A percentile compares a stretch with the other conserved stretches of the same genome.
These are phyloP conservation scores for Arxiozyma slooffiae DNA, from an alignment of 1,139 yeast species.

Conservation along the genomic window DNA sequence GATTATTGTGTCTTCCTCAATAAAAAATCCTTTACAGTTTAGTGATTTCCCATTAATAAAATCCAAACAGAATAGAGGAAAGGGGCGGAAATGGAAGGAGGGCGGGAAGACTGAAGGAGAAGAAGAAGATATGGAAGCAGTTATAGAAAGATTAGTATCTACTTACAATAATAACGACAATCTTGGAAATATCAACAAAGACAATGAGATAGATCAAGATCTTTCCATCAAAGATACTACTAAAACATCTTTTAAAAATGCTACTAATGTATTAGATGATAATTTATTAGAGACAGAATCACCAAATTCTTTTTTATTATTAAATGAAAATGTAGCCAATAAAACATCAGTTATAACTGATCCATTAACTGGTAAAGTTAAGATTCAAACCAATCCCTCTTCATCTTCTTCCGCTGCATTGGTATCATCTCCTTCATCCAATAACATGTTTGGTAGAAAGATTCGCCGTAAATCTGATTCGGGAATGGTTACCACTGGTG, in stretches of 20 bases:
- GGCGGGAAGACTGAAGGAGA: slow-evolving; percentile 3
- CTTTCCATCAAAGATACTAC: slow-evolving; percentile 2
- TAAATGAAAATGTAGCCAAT: slow-evolving; percentile 11
- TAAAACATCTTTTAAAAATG: slow-evolving; percentile 3
- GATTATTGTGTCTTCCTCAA: slow-evolving; percentile 37
- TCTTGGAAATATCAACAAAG: neutral
- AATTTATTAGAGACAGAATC: slow-evolving; percentile 22
- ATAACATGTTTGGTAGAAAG: neutral
- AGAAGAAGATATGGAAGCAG: neutral
- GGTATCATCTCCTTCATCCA: neutral
- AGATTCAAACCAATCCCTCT: slow-evolving; percentile 1
- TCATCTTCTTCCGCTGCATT: neutral
- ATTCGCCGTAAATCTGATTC: slow-evolving; percentile 9
- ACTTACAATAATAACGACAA: neutral
- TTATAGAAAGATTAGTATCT: neutral
- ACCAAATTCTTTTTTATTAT: slow-evolving; percentile 15
- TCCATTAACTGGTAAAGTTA: slow-evolving; percentile 1
- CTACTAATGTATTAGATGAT: slow-evolving; percentile 18
- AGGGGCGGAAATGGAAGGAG: neutral
- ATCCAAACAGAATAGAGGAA: neutral
- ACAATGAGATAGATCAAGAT: neutral
- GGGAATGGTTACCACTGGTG: slow-evolving; percentile 3
- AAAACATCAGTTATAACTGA: neutral
- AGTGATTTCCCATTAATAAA: slow-evolving; percentile 18
- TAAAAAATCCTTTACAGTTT: slow-evolving; percentile 27